Base-by-base conservation (phyloP, 1,284 basidiomycete genomes). In the Trametes sp. region DNA sequence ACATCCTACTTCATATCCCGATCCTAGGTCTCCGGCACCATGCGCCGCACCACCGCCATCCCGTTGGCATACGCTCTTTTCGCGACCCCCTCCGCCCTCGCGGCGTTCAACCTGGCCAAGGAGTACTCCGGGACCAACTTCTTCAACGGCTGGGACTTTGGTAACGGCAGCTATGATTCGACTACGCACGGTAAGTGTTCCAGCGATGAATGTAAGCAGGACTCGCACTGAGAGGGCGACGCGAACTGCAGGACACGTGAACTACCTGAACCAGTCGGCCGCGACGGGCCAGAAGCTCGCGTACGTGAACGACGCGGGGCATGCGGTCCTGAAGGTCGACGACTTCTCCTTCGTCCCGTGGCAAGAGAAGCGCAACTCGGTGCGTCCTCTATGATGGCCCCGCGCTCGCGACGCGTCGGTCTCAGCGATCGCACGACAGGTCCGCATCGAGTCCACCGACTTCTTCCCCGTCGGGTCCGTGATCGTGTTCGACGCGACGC, bases 241-340 rank as follows among this genome's bases (percentile, higher is more conserved):
- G 23, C 16, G 35, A n/a, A n/a, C n/a, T 21, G 21, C 54, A 86
- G 84, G 85, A 48, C 82, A 87, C 63, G 81, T 82, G 2, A 77
- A 75, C 54, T 87, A 81, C 77, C 75, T 85, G 19, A 75, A 78
- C 66, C 63, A 76, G 66, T 72, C 77, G 29, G 77, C 80, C 54
- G 86, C 87, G 16, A 76, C 75, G n/a, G 36, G 44, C 13, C 45
- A 57, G 66, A 73, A 79, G 4, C 77, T 90, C 24, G 84, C 86
- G 16, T 87, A 84, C 66, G 74, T 87, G 58, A 85, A 85, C 64
- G 65, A 60, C 57, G 78, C 78, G 0, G 81, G 84, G 9, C 80
- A 84, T 62, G 84, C 82, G 7, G 82, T 90, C 65, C 76, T 90
- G 66, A 83, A 79, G 65, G 85, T 87, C 38, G 86, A 88, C 73